phyloP scores from a whole-genome alignment of 2,329 filamentous ascomycete species.

The Monosporascus sp. region DNA sequence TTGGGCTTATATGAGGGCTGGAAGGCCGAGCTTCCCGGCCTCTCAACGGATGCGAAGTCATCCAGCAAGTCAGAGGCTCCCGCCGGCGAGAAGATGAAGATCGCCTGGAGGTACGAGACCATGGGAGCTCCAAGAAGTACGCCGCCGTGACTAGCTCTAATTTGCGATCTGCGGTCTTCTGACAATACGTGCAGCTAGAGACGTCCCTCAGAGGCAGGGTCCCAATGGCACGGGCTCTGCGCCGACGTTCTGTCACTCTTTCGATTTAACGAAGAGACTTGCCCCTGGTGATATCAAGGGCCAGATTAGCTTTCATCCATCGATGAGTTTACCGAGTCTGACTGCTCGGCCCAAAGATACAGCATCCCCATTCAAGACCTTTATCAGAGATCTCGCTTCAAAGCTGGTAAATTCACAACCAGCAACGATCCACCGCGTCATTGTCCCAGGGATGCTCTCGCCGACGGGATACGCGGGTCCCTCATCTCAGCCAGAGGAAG shows the following conservation, averaged over 20 bases:
- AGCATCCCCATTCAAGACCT: constrained; percentile 54
- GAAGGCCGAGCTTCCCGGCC: constrained; percentile 76
- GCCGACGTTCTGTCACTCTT: constrained; percentile 62
- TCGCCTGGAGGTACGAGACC: constrained; percentile 94
- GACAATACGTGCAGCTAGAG: constrained; percentile 18
- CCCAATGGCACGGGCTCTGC: constrained; percentile 12
- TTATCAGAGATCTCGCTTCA: constrained; percentile 54
- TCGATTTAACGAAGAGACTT: constrained; percentile 65
- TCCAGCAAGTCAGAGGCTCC: constrained; percentile 32
- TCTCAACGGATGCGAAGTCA: constrained; percentile 42
- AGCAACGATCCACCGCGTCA: constrained; percentile 66
- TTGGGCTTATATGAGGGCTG: constrained; percentile 75
- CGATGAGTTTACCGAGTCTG: constrained; percentile 17
- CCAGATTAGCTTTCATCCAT: constrained; percentile 46
- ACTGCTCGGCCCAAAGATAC: constrained; percentile 12
- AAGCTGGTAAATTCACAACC: constrained; percentile 53
- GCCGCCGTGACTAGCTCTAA: constrained; percentile 1
- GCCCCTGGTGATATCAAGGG: constrained; percentile 42
- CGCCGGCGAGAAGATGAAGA: constrained; percentile 82
- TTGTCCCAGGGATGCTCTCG: constrained; percentile 80
- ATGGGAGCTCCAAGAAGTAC: constrained; percentile 64
- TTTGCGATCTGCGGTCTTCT: constrained; percentile 1
- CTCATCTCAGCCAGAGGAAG: constrained; percentile 61
- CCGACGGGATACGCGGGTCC: constrained; percentile 75
- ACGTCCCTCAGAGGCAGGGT: constrained; percentile 15